Evolutionary conservation across 345 rosid genomes (phyloP).

Genomic region (Dimocarpus longan): DNA sequence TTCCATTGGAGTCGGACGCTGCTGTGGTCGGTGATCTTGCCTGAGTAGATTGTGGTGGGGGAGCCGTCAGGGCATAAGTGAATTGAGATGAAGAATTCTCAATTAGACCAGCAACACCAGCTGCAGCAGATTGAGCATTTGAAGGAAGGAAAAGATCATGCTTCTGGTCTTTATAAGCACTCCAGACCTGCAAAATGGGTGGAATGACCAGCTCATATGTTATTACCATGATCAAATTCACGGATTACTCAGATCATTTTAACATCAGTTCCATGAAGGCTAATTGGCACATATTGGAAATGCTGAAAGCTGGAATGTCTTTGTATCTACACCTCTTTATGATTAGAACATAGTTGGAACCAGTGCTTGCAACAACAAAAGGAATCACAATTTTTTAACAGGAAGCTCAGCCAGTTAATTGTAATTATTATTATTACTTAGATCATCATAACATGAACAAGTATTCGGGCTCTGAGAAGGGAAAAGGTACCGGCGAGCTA

Average conservation of each 20-base stretch:
- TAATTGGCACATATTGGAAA: background rate
- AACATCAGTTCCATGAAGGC: background rate
- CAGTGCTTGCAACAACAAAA: background rate
- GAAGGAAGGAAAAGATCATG: slow-evolving; percentile 98
- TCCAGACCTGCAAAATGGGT: slow-evolving; percentile 68
- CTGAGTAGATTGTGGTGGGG: slow-evolving; percentile 51
- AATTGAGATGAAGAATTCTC: slow-evolving; percentile 80
- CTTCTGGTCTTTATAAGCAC: slow-evolving; percentile 96
- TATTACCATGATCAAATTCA: background rate
- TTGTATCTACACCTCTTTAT: background rate
- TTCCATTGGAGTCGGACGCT: slow-evolving; percentile 41
- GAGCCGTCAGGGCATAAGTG: slow-evolving; percentile 85
- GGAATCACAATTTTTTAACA: background rate
- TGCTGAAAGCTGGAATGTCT: background rate
- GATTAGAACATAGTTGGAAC: background rate
- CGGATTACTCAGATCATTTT: background rate
- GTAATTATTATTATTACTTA: background rate
- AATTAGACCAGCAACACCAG: slow-evolving; percentile 95
- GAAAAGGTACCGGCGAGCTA: background rate
- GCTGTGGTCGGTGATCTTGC: slow-evolving; percentile 36
- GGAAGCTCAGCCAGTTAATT: slow-evolving; percentile 4
- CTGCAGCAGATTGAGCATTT: slow-evolving; percentile 87
- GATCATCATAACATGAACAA: background rate
- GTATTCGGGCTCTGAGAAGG: background rate
- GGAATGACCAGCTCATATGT: background rate